Base-by-base conservation (phyloP, 768 basidiomycete species). In the Pulveroboletus sp. region DNA sequence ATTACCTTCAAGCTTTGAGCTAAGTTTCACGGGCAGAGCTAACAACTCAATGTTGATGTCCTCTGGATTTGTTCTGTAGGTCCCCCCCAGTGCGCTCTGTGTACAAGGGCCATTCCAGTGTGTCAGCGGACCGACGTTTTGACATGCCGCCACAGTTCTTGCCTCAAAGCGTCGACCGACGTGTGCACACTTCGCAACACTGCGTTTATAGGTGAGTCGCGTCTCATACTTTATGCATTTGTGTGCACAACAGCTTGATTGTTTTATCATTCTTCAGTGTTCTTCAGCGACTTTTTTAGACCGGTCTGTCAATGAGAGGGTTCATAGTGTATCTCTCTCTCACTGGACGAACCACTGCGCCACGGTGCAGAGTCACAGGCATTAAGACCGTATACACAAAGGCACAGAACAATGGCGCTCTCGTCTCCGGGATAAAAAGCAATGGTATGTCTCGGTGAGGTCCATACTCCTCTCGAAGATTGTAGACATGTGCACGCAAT, bases 91-190 rank as follows among this genome's bases (percentile, higher is more conserved):
- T 44, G 49, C n/a, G 17, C n/a, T 38, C 20, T 12, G 12, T 4
- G 40, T 37, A 39, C 6, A 23, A 32, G 35, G 7, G 24, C 32
- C 19, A n/a, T 43, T 51, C 52, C 62, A 52, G 58, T 55, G 35
- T 11, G 41, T 51, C 38, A 36, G 39, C 36, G 17, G 21, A 19
- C 9, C 4, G 25, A 17, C 29, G 12, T 19, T 6, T 33, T 36
- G 50, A 47, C 46, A n/a, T 44, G 33, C 12, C 63, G 53, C 63
- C 63, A 64, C 63, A 60, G 13, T 34, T 51, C 19, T 61, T 40
- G 6, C 37, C 57, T 45, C 6, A 12, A 53, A 49, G 19, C 10
- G 37, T 58, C 44, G 13, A 29, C 5, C 27, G 27, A 29, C 27
- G 27, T 29, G 37, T 34, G 1, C 40, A 40, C 19, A 36, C 32